A percentile compares a stretch with the other conserved stretches of the same genome.
These are phyloP conservation scores for Diplodia scrobiculata DNA, from an alignment of 2,329 filamentous ascomycete genomes.

Conservation along the genomic window DNA sequence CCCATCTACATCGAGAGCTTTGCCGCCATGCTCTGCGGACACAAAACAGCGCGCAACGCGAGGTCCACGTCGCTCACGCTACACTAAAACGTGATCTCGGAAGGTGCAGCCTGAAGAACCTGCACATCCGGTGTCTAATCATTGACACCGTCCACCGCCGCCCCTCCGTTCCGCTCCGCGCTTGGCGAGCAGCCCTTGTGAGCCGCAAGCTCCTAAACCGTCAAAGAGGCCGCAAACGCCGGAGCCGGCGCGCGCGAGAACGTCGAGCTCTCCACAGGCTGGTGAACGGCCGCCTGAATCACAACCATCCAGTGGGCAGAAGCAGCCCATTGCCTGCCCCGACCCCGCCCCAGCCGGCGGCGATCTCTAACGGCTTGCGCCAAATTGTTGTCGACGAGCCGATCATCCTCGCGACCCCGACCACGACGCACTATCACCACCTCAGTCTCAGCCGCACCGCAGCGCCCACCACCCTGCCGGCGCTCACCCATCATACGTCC, in stretches of 20 bases:
- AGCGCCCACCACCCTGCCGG: conserved; percentile 19
- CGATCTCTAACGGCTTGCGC: conserved; percentile 18
- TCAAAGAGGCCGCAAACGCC: conserved; percentile 27
- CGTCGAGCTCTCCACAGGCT: conserved; percentile 24
- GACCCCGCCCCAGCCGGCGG: conserved; percentile 20
- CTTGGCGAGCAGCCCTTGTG: conserved; percentile 21
- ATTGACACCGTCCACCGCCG: not conserved
- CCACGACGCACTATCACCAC: conserved; percentile 22
- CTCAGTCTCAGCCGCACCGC: conserved; percentile 3
- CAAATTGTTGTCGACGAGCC: conserved; percentile 27
- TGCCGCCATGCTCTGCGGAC: not conserved
- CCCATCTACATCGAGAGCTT: not conserved
- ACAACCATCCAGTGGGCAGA: conserved; percentile 14
- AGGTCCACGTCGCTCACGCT: not conserved
- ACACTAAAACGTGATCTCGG: not conserved
- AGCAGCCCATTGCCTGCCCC: conserved; percentile 17
- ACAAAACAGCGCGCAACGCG: not conserved
- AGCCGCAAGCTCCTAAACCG: conserved; percentile 27
- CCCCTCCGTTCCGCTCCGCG: conserved; percentile 21
- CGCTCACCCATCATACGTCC: not conserved
- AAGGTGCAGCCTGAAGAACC: not conserved
- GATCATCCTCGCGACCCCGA: conserved; percentile 23
- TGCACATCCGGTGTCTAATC: not conserved
- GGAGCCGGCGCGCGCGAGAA: conserved; percentile 22
- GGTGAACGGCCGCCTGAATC: conserved; percentile 25